Evolutionary conservation across 2,329 filamentous ascomycete genomes (phyloP).

Genomic region (Penicillium sp.): DNA sequence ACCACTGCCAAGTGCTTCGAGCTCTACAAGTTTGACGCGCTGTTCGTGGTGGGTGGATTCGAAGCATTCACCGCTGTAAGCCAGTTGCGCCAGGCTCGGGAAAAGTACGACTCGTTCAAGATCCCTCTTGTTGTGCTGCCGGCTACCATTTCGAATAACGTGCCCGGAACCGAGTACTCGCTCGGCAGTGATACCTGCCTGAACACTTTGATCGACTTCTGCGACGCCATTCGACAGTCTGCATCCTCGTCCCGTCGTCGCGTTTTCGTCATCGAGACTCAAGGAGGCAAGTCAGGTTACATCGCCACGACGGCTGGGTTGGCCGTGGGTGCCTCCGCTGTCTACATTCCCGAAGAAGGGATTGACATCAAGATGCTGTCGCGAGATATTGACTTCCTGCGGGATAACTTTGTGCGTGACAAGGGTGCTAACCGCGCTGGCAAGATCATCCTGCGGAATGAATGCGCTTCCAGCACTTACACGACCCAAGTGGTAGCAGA

Average conservation of each 20-base stretch:
- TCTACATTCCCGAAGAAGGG: conserved; percentile 96
- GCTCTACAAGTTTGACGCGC: conserved; percentile 79
- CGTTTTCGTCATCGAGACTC: conserved; percentile 96
- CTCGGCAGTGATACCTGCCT: conserved; percentile 94
- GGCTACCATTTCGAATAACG: conserved; percentile 98
- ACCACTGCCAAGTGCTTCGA: conserved; percentile 76
- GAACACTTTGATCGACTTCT: conserved; percentile 90
- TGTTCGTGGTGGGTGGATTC: conserved; percentile 91
- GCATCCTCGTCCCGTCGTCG: conserved; percentile 87
- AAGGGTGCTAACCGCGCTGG: conserved; percentile 83
- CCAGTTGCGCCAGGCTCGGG: conserved; percentile 74
- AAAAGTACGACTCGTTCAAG: conserved; percentile 74
- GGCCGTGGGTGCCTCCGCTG: conserved; percentile 82
- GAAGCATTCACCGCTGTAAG: conserved; percentile 92
- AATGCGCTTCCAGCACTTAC: conserved; percentile 86
- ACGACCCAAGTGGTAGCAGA: conserved; percentile 87
- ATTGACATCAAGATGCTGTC: conserved; percentile 90
- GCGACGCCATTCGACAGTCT: conserved; percentile 95
- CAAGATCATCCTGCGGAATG: conserved; percentile 93
- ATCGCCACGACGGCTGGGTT: conserved; percentile 86
- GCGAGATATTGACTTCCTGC: conserved; percentile 80
- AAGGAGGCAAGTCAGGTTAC: conserved; percentile 91
- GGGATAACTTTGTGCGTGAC: conserved; percentile 77
- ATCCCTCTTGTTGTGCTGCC: conserved; percentile 89
- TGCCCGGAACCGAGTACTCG: conserved; percentile 94